Percentiles rank a stretch among this genome's conserved stretches.
These are phyloP conservation scores for Jaltomata sinuosa DNA, from an alignment of 257 asterid species.

Conservation along the genomic window DNA sequence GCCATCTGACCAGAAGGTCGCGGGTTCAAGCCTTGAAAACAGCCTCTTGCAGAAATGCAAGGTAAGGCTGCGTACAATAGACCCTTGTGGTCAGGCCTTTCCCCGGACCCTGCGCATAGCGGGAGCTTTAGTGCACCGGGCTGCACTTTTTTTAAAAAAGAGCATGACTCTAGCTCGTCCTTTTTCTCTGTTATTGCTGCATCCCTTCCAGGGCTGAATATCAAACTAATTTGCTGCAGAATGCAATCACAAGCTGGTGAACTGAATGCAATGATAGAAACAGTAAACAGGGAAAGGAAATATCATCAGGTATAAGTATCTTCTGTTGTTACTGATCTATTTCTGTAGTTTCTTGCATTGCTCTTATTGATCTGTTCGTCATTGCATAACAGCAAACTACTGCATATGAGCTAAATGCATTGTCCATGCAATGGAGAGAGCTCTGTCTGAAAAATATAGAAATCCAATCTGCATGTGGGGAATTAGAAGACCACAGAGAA, in stretches of 20 bases:
- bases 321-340: not conserved
- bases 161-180: not conserved
- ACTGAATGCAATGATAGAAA: slow-evolving; percentile 63
- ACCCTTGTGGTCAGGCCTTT: no score
- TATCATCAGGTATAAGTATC: slow-evolving; percentile 75
- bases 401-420: slow-evolving; percentile 86
- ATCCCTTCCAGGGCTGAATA: slow-evolving; percentile 2
- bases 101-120: no score
- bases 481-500: slow-evolving; percentile 43
- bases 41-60: no score
- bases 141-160: no score
- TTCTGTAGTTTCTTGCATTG: not conserved
- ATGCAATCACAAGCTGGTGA: slow-evolving; percentile 68
- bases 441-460: slow-evolving; percentile 82
- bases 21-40: no score
- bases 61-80: no score
- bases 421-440: slow-evolving; percentile 91
- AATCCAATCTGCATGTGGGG: slow-evolving; percentile 76
- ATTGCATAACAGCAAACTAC: slow-evolving; percentile 69
- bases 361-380: not conserved
- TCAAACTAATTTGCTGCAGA: slow-evolving; percentile 25
- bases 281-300: slow-evolving; percentile 92
- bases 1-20: no score
- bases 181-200: not conserved
- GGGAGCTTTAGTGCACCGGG: no score